Evolutionary conservation across 345 rosid genomes (phyloP).

Genomic region (Geranium rotundifolium): DNA sequence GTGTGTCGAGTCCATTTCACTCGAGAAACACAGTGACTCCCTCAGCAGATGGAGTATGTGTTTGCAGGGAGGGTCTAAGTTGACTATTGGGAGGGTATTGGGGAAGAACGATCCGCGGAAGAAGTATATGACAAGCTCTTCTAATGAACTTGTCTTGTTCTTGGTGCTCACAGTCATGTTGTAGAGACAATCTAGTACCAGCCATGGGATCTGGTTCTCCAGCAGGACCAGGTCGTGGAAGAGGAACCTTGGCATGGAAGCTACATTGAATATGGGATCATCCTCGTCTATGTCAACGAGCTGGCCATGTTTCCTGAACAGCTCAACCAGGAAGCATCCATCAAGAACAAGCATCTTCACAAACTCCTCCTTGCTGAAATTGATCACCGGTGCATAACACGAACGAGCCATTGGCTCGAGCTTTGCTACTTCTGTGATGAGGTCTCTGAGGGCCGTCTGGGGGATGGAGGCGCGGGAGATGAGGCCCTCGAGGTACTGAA

Average conservation of each 20-base stretch:
- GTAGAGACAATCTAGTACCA: neutral
- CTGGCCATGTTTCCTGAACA: neutral
- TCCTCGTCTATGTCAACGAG: neutral
- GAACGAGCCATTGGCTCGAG: conserved; percentile 6
- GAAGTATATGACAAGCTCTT: conserved; percentile 4
- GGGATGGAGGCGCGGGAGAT: neutral
- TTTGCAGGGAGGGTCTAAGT: no score
- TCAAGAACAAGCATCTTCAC: conserved; percentile 12
- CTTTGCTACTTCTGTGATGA: neutral
- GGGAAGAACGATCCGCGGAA: neutral
- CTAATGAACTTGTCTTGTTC: conserved; percentile 2
- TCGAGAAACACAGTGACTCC: no score
- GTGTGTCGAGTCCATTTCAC: no score
- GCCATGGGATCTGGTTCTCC: no score
- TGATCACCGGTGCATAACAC: conserved; percentile 8
- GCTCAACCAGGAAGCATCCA: conserved; percentile 14
- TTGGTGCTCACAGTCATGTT: neutral
- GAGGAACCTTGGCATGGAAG: conserved; percentile 8
- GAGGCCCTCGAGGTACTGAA: no score
- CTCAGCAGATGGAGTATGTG: no score
- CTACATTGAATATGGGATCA: conserved; percentile 16
- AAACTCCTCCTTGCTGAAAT: neutral
- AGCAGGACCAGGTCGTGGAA: conserved; percentile 18
- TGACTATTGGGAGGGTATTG: neutral
- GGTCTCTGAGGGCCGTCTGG: neutral